These are phyloP conservation scores for Leucoagaricus sp. DNA, from an alignment of 1,284 basidiomycete genomes.

Conservation along the genomic window DNA sequence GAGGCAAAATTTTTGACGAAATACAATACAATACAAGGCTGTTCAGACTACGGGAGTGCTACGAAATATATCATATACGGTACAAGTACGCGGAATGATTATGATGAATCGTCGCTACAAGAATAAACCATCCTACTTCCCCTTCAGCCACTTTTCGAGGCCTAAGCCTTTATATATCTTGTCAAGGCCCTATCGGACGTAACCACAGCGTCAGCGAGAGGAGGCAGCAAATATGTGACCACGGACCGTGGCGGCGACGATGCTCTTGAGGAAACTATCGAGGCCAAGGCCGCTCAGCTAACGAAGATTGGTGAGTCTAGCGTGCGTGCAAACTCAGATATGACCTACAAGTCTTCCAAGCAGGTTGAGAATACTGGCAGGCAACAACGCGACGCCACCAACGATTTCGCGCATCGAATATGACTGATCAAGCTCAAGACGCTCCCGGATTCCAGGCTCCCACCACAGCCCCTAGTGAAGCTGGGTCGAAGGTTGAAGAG, in stretches of 20 bases:
- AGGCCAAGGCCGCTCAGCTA: conserved; percentile 35
- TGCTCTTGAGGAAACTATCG: conserved; percentile 33
- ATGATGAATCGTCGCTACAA: not conserved
- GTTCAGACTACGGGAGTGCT: too few relatives aligned
- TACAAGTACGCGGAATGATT: not conserved
- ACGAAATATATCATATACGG: too few relatives aligned
- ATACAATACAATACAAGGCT: too few relatives aligned
- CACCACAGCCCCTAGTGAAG: too few relatives aligned
- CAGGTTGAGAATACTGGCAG: conserved; percentile 35
- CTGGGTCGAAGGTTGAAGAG: too few relatives aligned
- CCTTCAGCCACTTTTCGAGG: conserved; percentile 9
- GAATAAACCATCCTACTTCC: not conserved
- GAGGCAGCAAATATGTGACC: too few relatives aligned
- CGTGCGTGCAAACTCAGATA: not conserved
- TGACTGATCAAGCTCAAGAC: too few relatives aligned
- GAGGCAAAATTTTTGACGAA: too few relatives aligned
- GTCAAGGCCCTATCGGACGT: conserved; percentile 1
- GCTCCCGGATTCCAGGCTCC: too few relatives aligned
- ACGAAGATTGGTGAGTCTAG: not conserved
- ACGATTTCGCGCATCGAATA: conserved; percentile 40
- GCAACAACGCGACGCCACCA: conserved; percentile 34
- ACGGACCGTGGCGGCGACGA: conserved; percentile 27
- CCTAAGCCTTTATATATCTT: conserved; percentile 15
- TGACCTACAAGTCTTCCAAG: conserved; percentile 24
- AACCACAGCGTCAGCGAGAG: not conserved